Conservation (phyloP, 2,329 filamentous ascomycete species). For the Diaporthe capsici region DNA sequence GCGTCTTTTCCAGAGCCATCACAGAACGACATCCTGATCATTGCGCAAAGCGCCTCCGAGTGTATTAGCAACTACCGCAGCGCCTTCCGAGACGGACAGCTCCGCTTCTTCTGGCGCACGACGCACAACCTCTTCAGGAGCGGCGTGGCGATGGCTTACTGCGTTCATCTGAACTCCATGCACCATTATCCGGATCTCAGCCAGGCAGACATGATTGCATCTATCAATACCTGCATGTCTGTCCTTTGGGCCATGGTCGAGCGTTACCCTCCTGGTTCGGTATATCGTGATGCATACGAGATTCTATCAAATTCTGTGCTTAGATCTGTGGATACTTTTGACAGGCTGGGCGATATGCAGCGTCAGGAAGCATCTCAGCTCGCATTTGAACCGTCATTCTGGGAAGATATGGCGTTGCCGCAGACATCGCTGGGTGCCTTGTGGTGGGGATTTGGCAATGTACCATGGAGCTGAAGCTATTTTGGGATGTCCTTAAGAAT, state of each 20-base stretch:
- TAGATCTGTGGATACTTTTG: neutral
- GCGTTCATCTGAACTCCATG: neutral
- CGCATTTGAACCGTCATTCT: too few species aligned
- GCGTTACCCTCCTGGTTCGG: conserved; percentile 45
- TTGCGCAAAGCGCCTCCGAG: neutral
- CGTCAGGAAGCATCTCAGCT: too few species aligned
- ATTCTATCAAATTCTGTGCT: neutral
- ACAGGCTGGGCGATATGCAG: neutral
- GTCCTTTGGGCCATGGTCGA: conserved; percentile 50
- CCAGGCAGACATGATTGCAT: conserved; percentile 22
- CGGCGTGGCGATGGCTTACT: neutral
- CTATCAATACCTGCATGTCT: conserved; percentile 45
- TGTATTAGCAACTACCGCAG: neutral
- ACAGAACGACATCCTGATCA: neutral
- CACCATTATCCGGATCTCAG: neutral
- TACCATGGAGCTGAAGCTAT: too few species aligned
- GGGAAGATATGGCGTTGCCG: too few species aligned
- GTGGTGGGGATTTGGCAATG: too few species aligned
- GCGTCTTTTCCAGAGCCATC: neutral
- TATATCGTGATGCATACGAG: conserved; percentile 48
- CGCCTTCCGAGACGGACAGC: neutral
- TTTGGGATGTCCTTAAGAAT: too few species aligned
- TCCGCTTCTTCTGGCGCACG: neutral
- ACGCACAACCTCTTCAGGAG: neutral
- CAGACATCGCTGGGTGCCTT: too few species aligned